Evolutionary conservation across 2,329 filamentous ascomycete species (phyloP), one percentile per base, ranked within the genome.

Genomic region (Aspergillus intermedius): DNA sequence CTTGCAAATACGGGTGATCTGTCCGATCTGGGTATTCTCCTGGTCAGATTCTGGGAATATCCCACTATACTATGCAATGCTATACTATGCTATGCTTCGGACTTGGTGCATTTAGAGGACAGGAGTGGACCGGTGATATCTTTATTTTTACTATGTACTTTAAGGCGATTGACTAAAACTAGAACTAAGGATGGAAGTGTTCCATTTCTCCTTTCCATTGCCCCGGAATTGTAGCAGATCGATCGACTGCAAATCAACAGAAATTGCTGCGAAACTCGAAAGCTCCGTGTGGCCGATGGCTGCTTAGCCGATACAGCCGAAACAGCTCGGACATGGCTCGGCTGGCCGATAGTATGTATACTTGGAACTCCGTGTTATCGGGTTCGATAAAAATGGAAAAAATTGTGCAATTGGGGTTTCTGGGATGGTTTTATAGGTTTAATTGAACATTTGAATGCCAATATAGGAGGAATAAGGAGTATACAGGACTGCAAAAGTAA

Each of bases 271-370:
- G n/a, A 47, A 42, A 23, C 23, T 30, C 23, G 22, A 49, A 52
- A 60, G 49, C 60, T 68, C 65, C 65, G 62, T 66, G 62, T 60
- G 60, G 59, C 65, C 65, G 65, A 66, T 47, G 35, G 21, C 13
- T 28, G 44, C 23, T 48, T 65, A 67, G 46, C 65, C 65, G 65
- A 67, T 57, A 63, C 60, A 56, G 51, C 49, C 62, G 64, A 65
- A 57, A 65, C 57, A 59, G 46, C 45, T 44, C 55, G 54, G 56
- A 49, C 34, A 37, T 10, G n/a, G n/a, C 34, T 37, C 34, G 40
- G 22, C 40, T 42, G 19, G 40, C 40, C 17, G 40, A 42, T 12
- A 7, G 7, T 30, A 12, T 30, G 25, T 30, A 5, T 10, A 30
- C 10, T 10, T 10, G 4, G 25, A 30, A 30, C 9, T 30, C 25